Conservation (phyloP, 1,284 basidiomycete species). For the Apiotrichum brassicae region DNA sequence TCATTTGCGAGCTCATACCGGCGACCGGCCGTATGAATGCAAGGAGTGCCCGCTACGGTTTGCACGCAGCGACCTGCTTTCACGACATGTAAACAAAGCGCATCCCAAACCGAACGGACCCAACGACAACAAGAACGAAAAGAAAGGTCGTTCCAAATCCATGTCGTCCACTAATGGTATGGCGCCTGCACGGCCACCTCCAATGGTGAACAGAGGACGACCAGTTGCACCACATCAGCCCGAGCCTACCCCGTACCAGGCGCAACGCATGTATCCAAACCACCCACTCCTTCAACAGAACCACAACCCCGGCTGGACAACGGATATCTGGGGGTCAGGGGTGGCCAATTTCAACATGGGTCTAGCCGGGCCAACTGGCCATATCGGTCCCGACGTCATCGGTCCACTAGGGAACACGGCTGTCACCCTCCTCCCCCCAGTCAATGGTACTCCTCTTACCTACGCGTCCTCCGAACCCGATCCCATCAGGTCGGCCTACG, state of each 20-base stretch:
- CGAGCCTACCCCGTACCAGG: constrained; percentile 24
- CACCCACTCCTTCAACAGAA: constrained; percentile 32
- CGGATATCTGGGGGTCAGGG: neutral
- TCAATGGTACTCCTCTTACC: constrained; percentile 35
- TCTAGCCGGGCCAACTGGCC: neutral
- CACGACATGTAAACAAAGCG: constrained; percentile 82
- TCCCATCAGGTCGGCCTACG: neutral
- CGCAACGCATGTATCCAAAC: constrained; percentile 40
- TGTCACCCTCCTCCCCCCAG: neutral
- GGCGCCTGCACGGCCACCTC: constrained; percentile 27
- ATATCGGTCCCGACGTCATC: constrained; percentile 1
- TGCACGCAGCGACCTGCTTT: constrained; percentile 77
- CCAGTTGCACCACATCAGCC: neutral
- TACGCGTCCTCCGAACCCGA: constrained; percentile 24
- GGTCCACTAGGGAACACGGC: neutral
- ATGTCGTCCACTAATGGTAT: constrained; percentile 15
- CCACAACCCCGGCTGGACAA: neutral
- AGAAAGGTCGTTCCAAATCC: constrained; percentile 35
- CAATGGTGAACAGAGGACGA: neutral
- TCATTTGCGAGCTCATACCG: constrained; percentile 87
- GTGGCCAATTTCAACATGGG: constrained; percentile 1
- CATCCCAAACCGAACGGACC: constrained; percentile 59
- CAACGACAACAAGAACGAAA: constrained; percentile 42
- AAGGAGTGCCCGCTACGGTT: constrained; percentile 83
- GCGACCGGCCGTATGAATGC: constrained; percentile 84